phyloP scores from a whole-genome alignment of 2,329 filamentous ascomycete species.

The Graphiopsis chlorocephala region DNA sequence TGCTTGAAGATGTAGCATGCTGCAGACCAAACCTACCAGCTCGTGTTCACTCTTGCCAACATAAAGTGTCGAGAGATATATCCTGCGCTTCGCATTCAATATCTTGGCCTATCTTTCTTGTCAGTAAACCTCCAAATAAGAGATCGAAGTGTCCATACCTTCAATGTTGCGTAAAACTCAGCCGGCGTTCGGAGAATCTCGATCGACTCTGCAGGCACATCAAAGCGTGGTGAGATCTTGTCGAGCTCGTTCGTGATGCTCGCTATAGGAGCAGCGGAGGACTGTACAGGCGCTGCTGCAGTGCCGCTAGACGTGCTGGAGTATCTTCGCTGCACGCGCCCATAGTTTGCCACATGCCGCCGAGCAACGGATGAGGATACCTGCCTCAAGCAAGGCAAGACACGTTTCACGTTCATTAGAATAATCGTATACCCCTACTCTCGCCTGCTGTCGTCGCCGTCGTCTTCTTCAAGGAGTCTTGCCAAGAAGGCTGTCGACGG shows the following conservation, averaged over 20 bases:
- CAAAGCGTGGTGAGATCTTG: slow-evolving; percentile 84
- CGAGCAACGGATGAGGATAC: neutral
- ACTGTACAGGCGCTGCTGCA: slow-evolving; percentile 17
- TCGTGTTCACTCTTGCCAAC: slow-evolving; percentile 92
- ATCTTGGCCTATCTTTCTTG: slow-evolving; percentile 66
- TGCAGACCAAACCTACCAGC: slow-evolving; percentile 51
- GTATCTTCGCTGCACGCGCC: slow-evolving; percentile 23
- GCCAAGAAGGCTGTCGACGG: neutral
- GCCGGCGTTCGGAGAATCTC: slow-evolving; percentile 73
- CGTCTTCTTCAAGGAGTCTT: slow-evolving; percentile 6
- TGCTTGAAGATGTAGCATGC: neutral
- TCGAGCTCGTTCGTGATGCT: slow-evolving; percentile 74
- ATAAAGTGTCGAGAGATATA: slow-evolving; percentile 95
- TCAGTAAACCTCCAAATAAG: neutral
- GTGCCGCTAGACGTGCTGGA: slow-evolving; percentile 24
- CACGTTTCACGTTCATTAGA: slow-evolving; percentile 30
- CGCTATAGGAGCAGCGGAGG: slow-evolving; percentile 52
- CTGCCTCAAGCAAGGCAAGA: slow-evolving; percentile 26
- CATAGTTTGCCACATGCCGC: slow-evolving; percentile 6
- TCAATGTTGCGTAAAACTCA: slow-evolving; percentile 90
- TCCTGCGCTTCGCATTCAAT: slow-evolving; percentile 68
- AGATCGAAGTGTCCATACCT: slow-evolving; percentile 53
- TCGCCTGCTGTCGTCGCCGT: neutral
- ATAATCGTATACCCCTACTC: neutral
- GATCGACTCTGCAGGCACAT: slow-evolving; percentile 77